phyloP scores from a whole-genome alignment of 192 early-diverging fungal species.

The Entomortierella lignicola region DNA sequence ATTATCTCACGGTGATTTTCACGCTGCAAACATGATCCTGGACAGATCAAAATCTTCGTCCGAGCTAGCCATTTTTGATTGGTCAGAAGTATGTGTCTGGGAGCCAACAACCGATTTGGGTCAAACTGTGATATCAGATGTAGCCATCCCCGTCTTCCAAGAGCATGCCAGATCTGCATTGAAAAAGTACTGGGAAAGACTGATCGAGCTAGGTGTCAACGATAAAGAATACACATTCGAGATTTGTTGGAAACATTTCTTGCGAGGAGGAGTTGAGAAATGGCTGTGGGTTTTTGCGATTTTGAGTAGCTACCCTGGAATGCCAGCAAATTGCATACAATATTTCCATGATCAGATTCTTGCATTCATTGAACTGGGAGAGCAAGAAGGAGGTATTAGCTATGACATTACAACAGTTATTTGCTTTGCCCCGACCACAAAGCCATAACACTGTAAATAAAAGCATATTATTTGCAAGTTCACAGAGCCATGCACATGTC shows the following conservation, averaged over 20 bases:
- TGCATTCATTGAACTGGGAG: conserved; percentile 35
- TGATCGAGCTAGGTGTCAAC: conserved; percentile 16
- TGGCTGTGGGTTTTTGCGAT: conserved; percentile 38
- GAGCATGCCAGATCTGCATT: conserved; percentile 19
- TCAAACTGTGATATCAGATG: conserved; percentile 40
- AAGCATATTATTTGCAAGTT: background rate
- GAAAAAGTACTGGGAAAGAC: conserved; percentile 28
- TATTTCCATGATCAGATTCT: conserved; percentile 39
- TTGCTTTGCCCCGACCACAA: conserved; percentile 11
- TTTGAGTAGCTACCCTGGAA: conserved; percentile 30
- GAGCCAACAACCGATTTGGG: conserved; percentile 45
- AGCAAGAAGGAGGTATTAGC: conserved; percentile 6
- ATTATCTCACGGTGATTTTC: conserved; percentile 32
- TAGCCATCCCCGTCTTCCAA: conserved; percentile 23
- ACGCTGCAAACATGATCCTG: conserved; percentile 34
- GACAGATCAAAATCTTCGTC: conserved; percentile 12
- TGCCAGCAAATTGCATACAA: conserved; percentile 22
- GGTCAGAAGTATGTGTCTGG: conserved; percentile 42
- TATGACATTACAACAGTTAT: conserved; percentile 35
- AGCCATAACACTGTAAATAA: background rate
- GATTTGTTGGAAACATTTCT: conserved; percentile 30
- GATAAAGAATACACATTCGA: conserved; percentile 30
- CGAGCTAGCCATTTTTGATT: conserved; percentile 22
- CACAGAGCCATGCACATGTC: too few species aligned
- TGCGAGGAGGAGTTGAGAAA: conserved; percentile 36